These are phyloP conservation scores for Zea luxurians DNA, from an alignment of 176 grass and related monocot species.

Conservation along the genomic window DNA sequence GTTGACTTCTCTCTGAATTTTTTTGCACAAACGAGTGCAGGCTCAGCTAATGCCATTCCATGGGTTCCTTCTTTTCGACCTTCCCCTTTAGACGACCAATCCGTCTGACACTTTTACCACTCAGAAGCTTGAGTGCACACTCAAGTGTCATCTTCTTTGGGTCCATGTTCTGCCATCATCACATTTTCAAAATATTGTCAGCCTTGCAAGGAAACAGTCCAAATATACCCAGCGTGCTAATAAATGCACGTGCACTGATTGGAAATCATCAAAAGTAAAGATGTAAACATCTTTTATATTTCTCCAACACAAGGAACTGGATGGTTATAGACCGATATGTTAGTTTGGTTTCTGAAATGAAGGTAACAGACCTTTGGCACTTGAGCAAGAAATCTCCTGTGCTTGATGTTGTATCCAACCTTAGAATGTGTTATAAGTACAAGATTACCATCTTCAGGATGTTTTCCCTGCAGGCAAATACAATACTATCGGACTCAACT, in stretches of 20 bases:
- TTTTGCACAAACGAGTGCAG: too few relatives aligned
- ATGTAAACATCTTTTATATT: not conserved
- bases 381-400: conserved; percentile 58
- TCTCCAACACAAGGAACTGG: not conserved
- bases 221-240: not conserved
- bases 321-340: not conserved
- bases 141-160: conserved; percentile 65
- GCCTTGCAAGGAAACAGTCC: conserved; percentile 22
- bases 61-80: conserved; percentile 31
- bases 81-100: conserved; percentile 67
- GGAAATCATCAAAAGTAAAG: not conserved
- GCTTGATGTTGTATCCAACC: conserved; percentile 66
- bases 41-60: conserved; percentile 47
- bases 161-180: conserved; percentile 45
- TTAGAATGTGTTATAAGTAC: conserved; percentile 82
- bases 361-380: conserved; percentile 64
- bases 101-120: conserved; percentile 65
- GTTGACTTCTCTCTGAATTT: conserved; percentile 20
- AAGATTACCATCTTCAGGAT: conserved; percentile 65
- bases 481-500: conserved; percentile 20
- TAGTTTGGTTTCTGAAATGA: conserved; percentile 9
- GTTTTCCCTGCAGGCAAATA: conserved; percentile 63
- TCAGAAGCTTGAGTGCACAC: conserved; percentile 63
- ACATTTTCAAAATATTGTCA: conserved; percentile 42
- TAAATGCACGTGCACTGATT: not conserved